Conservation (phyloP, 1,139 yeast genomes). For the Suhomyces guaymorum region DNA sequence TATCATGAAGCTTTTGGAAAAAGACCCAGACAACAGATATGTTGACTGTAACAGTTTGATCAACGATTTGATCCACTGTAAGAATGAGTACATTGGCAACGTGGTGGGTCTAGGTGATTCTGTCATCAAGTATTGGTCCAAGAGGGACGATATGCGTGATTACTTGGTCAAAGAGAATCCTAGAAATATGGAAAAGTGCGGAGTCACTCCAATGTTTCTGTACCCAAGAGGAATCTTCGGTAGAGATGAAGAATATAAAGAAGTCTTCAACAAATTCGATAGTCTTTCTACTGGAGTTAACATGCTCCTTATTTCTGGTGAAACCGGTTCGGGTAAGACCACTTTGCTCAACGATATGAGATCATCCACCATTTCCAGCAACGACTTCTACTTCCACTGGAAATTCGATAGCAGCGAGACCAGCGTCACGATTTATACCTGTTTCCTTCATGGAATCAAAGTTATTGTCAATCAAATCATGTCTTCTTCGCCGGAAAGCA, state of each 20-base stretch:
- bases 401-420: constrained; percentile 37
- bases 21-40: constrained; percentile 45
- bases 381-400: constrained; percentile 45
- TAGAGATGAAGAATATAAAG: constrained; percentile 31
- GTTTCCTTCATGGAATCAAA: constrained; percentile 38
- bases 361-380: constrained; percentile 36
- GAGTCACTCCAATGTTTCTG: constrained; percentile 23
- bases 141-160: constrained; percentile 8
- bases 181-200: constrained; percentile 10
- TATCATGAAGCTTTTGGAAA: constrained; percentile 47
- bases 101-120: constrained; percentile 9
- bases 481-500: constrained; percentile 37
- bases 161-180: constrained; percentile 9
- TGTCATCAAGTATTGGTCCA: constrained; percentile 10
- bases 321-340: constrained; percentile 53
- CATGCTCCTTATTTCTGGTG: constrained; percentile 42
- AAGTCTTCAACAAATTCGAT: constrained; percentile 28
- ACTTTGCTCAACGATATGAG: constrained; percentile 45
- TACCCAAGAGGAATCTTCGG: constrained; percentile 40
- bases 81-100: constrained; percentile 21
- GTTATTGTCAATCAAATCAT: constrained; percentile 45
- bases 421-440: constrained; percentile 30
- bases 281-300: constrained; percentile 25
- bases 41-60: constrained; percentile 38
- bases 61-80: constrained; percentile 34